Percentiles rank a stretch among this genome's conserved stretches.
Evolutionary conservation across 2,329 filamentous ascomycete species (phyloP).

Genomic region (Pseudocercospora musae): DNA sequence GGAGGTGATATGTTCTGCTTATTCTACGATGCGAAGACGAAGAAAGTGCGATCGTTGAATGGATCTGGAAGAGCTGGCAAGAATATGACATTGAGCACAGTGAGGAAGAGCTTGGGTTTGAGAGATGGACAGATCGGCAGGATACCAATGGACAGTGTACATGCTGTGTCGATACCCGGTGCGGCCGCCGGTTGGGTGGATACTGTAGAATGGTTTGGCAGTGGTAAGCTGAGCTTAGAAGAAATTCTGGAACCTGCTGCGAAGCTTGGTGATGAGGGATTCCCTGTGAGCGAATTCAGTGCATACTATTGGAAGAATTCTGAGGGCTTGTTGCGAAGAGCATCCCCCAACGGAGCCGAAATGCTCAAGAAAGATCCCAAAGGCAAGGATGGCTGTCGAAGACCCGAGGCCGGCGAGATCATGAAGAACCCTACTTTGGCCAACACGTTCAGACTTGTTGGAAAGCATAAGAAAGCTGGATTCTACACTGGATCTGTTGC

Average conservation of each 20-base stretch:
- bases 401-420: slow-evolving; percentile 77
- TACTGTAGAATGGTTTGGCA: slow-evolving; percentile 81
- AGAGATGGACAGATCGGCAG: slow-evolving; percentile 52
- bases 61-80: slow-evolving; percentile 81
- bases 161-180: slow-evolving; percentile 83
- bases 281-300: slow-evolving; percentile 80
- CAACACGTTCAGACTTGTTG: slow-evolving; percentile 75
- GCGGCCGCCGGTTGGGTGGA: slow-evolving; percentile 93
- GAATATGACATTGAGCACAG: slow-evolving; percentile 64
- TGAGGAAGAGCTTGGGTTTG: slow-evolving; percentile 67
- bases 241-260: slow-evolving; percentile 82
- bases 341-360: slow-evolving; percentile 82
- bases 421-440: slow-evolving; percentile 82
- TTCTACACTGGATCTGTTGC: slow-evolving; percentile 88
- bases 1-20: slow-evolving; percentile 97
- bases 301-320: slow-evolving; percentile 65
- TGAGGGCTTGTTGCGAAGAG: slow-evolving; percentile 62
- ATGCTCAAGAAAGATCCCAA: slow-evolving; percentile 76
- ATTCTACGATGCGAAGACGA: slow-evolving; percentile 79
- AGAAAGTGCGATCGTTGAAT: slow-evolving; percentile 81
- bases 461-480: slow-evolving; percentile 76
- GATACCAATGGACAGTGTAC: slow-evolving; percentile 73
- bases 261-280: slow-evolving; percentile 80
- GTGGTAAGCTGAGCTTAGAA: slow-evolving; percentile 72
- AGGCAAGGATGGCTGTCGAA: slow-evolving; percentile 66